Evolutionary conservation across 805 yeast genomes (phyloP).

Genomic region (Cyberlindnera japonica): DNA sequence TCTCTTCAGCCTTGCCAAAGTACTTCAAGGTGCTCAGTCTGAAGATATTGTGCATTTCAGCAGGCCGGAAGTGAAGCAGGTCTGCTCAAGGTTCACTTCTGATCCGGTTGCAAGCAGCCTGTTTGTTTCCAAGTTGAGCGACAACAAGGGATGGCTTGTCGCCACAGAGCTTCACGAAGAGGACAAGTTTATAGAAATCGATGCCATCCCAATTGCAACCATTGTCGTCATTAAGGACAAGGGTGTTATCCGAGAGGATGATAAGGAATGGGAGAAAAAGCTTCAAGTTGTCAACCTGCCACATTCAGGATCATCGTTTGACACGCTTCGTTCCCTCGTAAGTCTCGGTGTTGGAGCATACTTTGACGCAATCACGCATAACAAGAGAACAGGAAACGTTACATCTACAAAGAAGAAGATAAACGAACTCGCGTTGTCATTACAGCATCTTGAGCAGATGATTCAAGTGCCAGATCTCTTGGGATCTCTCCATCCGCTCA

Average conservation of each 20-base stretch:
- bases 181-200: conserved; percentile 4
- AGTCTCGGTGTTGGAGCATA: conserved; percentile 65
- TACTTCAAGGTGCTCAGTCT: conserved; percentile 28
- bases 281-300: conserved; percentile 36
- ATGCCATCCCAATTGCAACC: conserved; percentile 21
- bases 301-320: conserved; percentile 34
- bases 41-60: conserved; percentile 29
- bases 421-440: conserved; percentile 61
- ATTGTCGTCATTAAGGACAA: conserved; percentile 43
- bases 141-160: conserved; percentile 14
- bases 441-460: conserved; percentile 64
- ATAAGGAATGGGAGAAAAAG: conserved; percentile 30
- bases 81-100: conserved; percentile 20
- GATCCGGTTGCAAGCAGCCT: conserved; percentile 25
- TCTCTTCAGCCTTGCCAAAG: conserved; percentile 28
- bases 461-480: conserved; percentile 65
- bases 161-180: conserved; percentile 12
- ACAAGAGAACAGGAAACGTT: conserved; percentile 33
- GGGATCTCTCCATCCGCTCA: conserved; percentile 46
- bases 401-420: conserved; percentile 56
- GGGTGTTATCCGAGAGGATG: conserved; percentile 27
- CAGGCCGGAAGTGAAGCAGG: conserved; percentile 12
- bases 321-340: conserved; percentile 55
- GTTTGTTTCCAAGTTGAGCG: conserved; percentile 21
- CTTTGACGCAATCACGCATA: conserved; percentile 48